Percentiles rank a stretch among this genome's conserved stretches.
Evolutionary conservation across 1,284 basidiomycete genomes (phyloP).

Genomic region (Caloboletus inedulis): DNA sequence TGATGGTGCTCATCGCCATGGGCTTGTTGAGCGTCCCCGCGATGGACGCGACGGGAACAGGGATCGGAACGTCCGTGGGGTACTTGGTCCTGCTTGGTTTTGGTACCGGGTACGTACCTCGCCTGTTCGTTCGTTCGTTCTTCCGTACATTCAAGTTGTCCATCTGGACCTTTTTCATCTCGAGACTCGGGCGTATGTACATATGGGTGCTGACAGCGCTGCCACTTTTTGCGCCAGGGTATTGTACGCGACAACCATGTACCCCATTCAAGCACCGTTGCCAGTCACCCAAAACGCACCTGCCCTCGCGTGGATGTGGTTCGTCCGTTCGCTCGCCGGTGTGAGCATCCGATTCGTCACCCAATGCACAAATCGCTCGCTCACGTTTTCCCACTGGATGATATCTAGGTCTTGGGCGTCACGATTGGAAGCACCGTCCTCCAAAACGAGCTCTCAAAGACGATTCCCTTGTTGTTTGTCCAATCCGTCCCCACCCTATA

Average conservation of each 20-base stretch:
- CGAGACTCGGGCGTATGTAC: background rate
- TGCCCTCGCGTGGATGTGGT: conserved; percentile 29
- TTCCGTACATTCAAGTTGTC: no score
- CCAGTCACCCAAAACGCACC: no score
- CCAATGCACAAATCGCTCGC: no score
- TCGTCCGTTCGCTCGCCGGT: conserved; percentile 27
- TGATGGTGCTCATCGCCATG: no score
- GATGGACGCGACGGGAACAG: no score
- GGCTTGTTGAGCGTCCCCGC: no score
- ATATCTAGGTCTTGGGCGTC: no score
- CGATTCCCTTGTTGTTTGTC: conserved; percentile 6
- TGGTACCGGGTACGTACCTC: no score
- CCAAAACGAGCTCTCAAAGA: conserved; percentile 18
- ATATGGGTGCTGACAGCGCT: background rate
- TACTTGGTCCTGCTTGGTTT: no score
- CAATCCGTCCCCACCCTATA: conserved; percentile 4
- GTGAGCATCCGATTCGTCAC: conserved; percentile 1
- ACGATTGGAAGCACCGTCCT: conserved; percentile 16
- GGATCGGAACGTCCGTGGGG: no score
- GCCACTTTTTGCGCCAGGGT: background rate
- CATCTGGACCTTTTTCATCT: background rate
- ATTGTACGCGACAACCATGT: conserved; percentile 20
- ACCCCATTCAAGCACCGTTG: conserved; percentile 35
- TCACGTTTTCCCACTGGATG: no score
- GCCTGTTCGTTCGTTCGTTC: no score